Base-by-base conservation (phyloP, 768 basidiomycete genomes). In the Panellus pusillus region DNA sequence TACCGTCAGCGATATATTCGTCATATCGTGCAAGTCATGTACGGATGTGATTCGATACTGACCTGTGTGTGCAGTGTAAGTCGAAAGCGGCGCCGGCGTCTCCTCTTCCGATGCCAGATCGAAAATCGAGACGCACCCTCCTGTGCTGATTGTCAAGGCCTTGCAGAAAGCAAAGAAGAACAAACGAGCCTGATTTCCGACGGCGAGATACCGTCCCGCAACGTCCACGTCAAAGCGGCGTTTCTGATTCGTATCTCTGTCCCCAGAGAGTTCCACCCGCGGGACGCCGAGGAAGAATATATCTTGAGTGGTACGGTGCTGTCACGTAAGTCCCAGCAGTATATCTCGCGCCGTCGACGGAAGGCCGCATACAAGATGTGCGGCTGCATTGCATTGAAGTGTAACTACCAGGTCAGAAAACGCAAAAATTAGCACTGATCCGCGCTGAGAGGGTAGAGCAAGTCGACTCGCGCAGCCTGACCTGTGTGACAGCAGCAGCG, bases 301-400 rank as follows among this genome's bases (percentile, higher is more conserved):
- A 76, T 64, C 28, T 70, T 66, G 15, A 80, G 47, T 38, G 82
- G 78, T 15, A 59, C 18, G 46, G 71, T 67, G 28, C 78, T 63
- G 66, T 87, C 78, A 0, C 93, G 81, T 6, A 93, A 66, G 66
- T 97, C 95, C 87, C 90, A 97, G 50, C 80, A 75, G 63, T 85
- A 87, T 19, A 96, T 76, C 3, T 64, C 63, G 6, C 74, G 74
- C n/a, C 74, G 74, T 12, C 88, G 77, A 6, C 95, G 80, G 60
- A 91, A 94, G 0, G 90, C 78, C 0, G 89, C 87, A 57, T 90
- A 96, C 24, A 98, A 67, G 1, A 90, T 69, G 53, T 90, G 80
- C 0, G 91, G 87, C 39, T 73, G 70, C 17, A 72, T 70, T 0
- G 91, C 90, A 62, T 94, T 88, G 70, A 94, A 98, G 54, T 80